These are phyloP conservation scores for Polyporus tsugae DNA, from an alignment of 1,284 basidiomycete genomes.

Conservation along the genomic window DNA sequence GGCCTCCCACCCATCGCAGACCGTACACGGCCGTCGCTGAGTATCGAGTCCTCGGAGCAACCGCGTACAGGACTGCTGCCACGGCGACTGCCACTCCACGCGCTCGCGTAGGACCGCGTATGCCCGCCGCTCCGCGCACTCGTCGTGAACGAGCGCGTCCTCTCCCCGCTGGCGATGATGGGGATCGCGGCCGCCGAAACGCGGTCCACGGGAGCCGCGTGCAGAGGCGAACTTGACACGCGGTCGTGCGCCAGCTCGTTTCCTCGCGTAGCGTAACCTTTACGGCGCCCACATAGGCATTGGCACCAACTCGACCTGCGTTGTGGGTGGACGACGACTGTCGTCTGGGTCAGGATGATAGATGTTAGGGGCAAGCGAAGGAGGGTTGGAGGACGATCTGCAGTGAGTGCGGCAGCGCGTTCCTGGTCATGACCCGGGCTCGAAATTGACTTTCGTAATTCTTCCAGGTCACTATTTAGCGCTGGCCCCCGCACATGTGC, in stretches of 20 bases:
- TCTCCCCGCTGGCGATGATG: not conserved
- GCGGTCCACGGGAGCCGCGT: not conserved
- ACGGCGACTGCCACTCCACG: not conserved
- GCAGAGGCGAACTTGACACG: not conserved
- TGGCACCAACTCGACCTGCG: too few relatives aligned
- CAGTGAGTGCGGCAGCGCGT: not conserved
- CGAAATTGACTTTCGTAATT: not conserved
- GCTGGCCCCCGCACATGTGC: not conserved
- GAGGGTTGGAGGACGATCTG: not conserved
- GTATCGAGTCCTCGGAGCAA: not conserved
- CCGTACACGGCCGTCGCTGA: not conserved
- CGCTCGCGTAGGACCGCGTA: not conserved
- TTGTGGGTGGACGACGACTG: not conserved
- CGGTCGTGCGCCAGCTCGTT: not conserved
- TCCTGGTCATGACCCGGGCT: not conserved
- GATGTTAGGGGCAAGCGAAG: not conserved
- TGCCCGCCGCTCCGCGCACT: not conserved
- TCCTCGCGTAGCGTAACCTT: not conserved
- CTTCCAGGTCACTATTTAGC: not conserved
- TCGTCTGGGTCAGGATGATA: not conserved
- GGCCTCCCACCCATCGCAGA: not conserved
- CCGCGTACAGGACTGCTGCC: not conserved
- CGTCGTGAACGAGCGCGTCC: not conserved
- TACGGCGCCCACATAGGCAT: not conserved
- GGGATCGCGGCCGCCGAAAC: not conserved